Percentiles rank a stretch among this genome's conserved stretches.
Evolutionary conservation across 805 yeast species (phyloP).

Genomic region (Ogataea naganishii): DNA sequence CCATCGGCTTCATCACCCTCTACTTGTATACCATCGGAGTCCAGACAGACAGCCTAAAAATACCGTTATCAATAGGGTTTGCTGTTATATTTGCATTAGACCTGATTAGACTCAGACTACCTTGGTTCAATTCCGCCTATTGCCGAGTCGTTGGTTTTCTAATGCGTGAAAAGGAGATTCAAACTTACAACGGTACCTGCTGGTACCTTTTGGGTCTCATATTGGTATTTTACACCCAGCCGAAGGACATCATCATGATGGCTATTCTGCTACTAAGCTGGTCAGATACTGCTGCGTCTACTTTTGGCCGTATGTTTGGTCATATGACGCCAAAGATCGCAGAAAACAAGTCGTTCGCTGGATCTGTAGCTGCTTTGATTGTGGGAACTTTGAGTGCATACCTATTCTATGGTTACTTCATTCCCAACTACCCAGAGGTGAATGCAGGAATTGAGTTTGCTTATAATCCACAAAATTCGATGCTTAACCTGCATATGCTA

Average conservation of each 20-base stretch:
- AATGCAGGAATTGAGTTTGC: slow-evolving; percentile 43
- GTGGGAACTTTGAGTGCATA: slow-evolving; percentile 64
- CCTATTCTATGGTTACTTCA: slow-evolving; percentile 61
- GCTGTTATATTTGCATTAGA: slow-evolving; percentile 54
- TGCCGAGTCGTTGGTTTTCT: slow-evolving; percentile 66
- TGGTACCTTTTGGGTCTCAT: slow-evolving; percentile 80
- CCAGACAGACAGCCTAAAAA: slow-evolving; percentile 46
- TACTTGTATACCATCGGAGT: slow-evolving; percentile 60
- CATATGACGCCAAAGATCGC: slow-evolving; percentile 72
- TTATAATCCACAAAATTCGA: slow-evolving; percentile 59
- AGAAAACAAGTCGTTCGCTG: slow-evolving; percentile 77
- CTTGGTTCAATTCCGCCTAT: slow-evolving; percentile 56
- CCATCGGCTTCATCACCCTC: slow-evolving; percentile 78
- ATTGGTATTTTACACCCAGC: slow-evolving; percentile 58
- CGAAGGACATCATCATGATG: slow-evolving; percentile 75
- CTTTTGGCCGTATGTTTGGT: slow-evolving; percentile 83
- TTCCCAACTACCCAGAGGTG: slow-evolving; percentile 52
- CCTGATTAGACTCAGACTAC: slow-evolving; percentile 51
- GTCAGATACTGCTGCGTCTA: slow-evolving; percentile 97
- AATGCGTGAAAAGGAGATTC: slow-evolving; percentile 76
- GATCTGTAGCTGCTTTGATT: slow-evolving; percentile 77
- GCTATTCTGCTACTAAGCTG: slow-evolving; percentile 79
- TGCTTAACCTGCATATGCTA: slow-evolving; percentile 40
- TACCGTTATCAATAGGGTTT: slow-evolving; percentile 50
- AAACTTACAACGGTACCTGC: slow-evolving; percentile 69